Evolutionary conservation across 805 yeast genomes (phyloP).

Genomic region (Starmerella sp.): DNA sequence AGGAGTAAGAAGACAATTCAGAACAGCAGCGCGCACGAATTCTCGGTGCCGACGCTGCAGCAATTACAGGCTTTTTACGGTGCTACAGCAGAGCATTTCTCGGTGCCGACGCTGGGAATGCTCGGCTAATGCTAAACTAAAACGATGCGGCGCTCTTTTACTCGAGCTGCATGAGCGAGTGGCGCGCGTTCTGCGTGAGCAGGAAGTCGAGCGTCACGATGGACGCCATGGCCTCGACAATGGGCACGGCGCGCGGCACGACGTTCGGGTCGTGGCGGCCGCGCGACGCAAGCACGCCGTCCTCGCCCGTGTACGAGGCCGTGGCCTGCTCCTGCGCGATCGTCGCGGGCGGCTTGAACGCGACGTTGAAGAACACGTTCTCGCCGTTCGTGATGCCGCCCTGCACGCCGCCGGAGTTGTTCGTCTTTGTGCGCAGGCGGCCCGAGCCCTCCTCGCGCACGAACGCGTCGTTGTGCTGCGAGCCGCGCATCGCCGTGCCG

Average conservation of each 20-base stretch:
- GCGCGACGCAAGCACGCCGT: conserved; percentile 82
- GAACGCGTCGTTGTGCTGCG: conserved; percentile 87
- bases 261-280: conserved; percentile 99
- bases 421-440: conserved; percentile 72
- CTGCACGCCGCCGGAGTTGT: conserved; percentile 93
- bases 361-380: conserved; percentile 83
- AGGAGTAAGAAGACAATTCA: too few relatives aligned
- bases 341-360: conserved; percentile 97
- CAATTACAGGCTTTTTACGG: too few relatives aligned
- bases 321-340: conserved; percentile 88
- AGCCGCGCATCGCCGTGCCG: conserved; percentile 84
- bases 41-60: too few relatives aligned
- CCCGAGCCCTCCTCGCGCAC: conserved; percentile 44
- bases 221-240: conserved; percentile 98
- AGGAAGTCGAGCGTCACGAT: conserved; percentile 78
- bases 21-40: too few relatives aligned
- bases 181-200: conserved; percentile 78
- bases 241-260: conserved; percentile 96
- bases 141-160: neutral
- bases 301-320: conserved; percentile 75
- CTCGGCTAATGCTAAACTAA: too few relatives aligned
- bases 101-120: too few relatives aligned
- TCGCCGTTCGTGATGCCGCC: conserved; percentile 98
- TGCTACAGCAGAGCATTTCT: too few relatives aligned
- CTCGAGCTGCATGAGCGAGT: conserved; percentile 32